A percentile compares a stretch with the other conserved stretches of the same genome.
phyloP scores from a whole-genome alignment of 2,329 filamentous ascomycete species.

The Trichoderma citrinoviride region DNA sequence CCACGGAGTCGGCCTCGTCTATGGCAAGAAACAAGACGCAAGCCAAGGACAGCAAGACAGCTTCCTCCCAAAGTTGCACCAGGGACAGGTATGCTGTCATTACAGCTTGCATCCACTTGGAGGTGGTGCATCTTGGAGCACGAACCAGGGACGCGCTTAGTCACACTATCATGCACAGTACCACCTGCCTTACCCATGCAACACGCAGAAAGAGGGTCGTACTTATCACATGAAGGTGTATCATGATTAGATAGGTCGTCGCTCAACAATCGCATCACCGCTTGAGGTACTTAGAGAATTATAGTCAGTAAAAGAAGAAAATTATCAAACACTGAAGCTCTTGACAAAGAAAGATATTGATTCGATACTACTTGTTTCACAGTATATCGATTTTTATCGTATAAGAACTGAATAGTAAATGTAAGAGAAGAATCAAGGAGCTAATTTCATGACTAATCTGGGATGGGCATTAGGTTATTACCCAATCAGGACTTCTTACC shows the following conservation, averaged over 20 bases:
- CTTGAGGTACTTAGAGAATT: no score
- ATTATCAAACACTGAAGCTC: no score
- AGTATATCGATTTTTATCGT: no score
- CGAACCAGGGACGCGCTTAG: neutral
- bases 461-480: neutral
- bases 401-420: no score
- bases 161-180: neutral
- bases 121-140: conserved; percentile 9
- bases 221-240: neutral
- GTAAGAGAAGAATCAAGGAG: no score
- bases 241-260: no score
- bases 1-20: neutral
- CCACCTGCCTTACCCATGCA: neutral
- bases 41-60: conserved; percentile 8
- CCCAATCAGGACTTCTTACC: no score
- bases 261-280: no score
- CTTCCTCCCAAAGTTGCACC: neutral
- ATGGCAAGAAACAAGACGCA: neutral
- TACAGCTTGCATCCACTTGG: conserved; percentile 4
- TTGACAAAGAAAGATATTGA: no score
- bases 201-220: neutral
- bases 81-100: neutral
- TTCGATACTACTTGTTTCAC: no score
- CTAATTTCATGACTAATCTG: no score
- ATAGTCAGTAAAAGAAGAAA: no score